Conservation (phyloP, 306 rosid species). For the Casuarina equisetifolia region DNA sequence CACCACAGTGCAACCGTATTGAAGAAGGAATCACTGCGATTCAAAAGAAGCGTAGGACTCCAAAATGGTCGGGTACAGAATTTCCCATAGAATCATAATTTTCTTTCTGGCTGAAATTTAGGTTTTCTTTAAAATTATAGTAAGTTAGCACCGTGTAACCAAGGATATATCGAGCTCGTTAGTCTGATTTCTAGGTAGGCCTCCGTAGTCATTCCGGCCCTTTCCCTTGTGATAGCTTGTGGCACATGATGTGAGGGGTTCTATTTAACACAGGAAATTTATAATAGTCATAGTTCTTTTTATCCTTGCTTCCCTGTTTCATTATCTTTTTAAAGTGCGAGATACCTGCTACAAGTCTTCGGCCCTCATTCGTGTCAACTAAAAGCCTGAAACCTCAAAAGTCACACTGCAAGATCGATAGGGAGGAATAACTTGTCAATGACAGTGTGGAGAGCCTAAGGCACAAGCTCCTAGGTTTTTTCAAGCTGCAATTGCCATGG, state of each 20-base stretch:
- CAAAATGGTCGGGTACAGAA: background rate
- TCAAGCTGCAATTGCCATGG: background rate
- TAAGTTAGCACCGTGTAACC: slow-evolving; percentile 12
- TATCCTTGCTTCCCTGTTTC: background rate
- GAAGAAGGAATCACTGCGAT: slow-evolving; percentile 19
- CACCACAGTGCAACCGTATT: background rate
- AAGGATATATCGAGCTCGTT: background rate
- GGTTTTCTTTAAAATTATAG: background rate
- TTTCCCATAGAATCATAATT: background rate
- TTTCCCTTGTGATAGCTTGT: background rate
- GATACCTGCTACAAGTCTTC: too few species aligned
- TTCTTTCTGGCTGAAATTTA: background rate
- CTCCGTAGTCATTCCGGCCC: background rate
- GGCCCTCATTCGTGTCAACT: too few species aligned
- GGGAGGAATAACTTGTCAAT: too few species aligned
- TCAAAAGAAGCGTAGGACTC: slow-evolving; percentile 14
- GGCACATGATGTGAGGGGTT: background rate
- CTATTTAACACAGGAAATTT: background rate
- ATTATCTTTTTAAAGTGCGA: too few species aligned
- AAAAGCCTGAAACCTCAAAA: too few species aligned
- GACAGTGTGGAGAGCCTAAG: too few species aligned
- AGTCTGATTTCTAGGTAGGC: background rate
- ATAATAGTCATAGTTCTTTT: background rate
- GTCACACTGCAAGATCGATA: too few species aligned
- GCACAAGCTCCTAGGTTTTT: too few species aligned